Evolutionary conservation across 768 basidiomycete genomes (phyloP), one percentile per base, ranked within the genome.

Genomic region (Lentinus tigrinus): DNA sequence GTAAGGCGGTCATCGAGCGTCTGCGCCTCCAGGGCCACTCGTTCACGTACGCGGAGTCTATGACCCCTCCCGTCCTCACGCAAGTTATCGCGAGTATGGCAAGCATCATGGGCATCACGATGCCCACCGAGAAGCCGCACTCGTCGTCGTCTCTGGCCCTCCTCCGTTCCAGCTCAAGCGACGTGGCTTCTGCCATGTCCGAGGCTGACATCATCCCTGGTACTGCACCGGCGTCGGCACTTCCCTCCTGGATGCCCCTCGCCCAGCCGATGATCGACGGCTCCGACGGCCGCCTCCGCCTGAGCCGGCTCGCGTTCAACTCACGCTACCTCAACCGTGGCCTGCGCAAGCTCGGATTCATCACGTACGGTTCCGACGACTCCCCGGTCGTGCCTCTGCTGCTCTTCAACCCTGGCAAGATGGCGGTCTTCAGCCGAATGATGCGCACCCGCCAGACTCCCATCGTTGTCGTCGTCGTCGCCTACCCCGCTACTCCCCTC

Each of bases 321-420:
- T 81, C 91, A 17, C 85, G 94, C 21, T 99, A 98, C 75, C 87
- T 99, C 48, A 88, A 90, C 62, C 81, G 81, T 5, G 96, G 87
- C 1, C 80, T 99, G 54, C 78, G 82, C 65, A 95, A 93, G 68
- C 85, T 99, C 34, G 97, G 97, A 0, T 99, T 99, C 80, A 96
- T 99, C 77, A 92, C 91, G 6, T 97, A 95, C 67, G 96, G 96
- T 0, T 87, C 92, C 72, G 83, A 87, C 36, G 86, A 93, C 64
- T 94, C 93, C 26, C 96, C 97, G 2, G 92, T 99, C 65, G 89
- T 98, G 3, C 96, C 97, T 0, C 77, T 98, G 44, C 78, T 99
- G 50, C 75, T 98, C 31, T 98, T 93, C 81, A 85, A 93, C 71
- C 92, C 92, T 0, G 95, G 91, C 51, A 98, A 97, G 78, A 93